A percentile compares a stretch with the other conserved stretches of the same genome.
phyloP scores from a whole-genome alignment of 768 basidiomycete genomes.

The Chalciporus piperatus region DNA sequence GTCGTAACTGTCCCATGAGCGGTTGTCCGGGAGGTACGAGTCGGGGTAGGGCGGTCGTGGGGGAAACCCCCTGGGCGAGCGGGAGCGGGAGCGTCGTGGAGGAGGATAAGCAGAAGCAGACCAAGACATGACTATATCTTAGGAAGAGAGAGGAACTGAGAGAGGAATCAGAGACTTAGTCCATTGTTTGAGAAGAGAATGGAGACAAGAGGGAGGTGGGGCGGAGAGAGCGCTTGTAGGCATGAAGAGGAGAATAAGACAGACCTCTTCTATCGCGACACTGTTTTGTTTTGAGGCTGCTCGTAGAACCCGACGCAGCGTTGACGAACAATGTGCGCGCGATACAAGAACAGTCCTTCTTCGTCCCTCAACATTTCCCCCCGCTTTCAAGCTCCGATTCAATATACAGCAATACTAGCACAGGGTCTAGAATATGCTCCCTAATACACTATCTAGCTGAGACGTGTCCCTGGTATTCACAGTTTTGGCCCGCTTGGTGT shows the following conservation, averaged over 20 bases:
- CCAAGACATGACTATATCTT: slow-evolving; percentile 67
- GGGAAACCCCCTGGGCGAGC: slow-evolving; percentile 62
- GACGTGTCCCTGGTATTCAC: slow-evolving; percentile 1
- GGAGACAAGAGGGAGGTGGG: slow-evolving; percentile 58
- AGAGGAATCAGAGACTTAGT: slow-evolving; percentile 45
- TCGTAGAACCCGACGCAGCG: slow-evolving; percentile 35
- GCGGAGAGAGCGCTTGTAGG: slow-evolving; percentile 66
- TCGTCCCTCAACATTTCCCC: slow-evolving; percentile 16
- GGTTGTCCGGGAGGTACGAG: slow-evolving; percentile 55
- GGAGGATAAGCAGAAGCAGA: slow-evolving; percentile 67
- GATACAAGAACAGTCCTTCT: slow-evolving; percentile 41
- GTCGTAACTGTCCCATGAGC: slow-evolving; percentile 73
- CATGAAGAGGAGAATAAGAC: slow-evolving; percentile 76
- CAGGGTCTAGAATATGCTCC: slow-evolving; percentile 54
- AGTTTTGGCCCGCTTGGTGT: slow-evolving; percentile 1
- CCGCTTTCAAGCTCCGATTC: slow-evolving; percentile 20
- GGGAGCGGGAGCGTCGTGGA: slow-evolving; percentile 78
- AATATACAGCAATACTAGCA: slow-evolving; percentile 13
- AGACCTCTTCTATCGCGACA: slow-evolving; percentile 78
- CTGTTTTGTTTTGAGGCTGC: slow-evolving; percentile 36
- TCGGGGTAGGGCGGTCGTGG: slow-evolving; percentile 58
- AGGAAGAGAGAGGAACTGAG: slow-evolving; percentile 38
- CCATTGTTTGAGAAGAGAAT: slow-evolving; percentile 43
- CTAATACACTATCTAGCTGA: slow-evolving; percentile 44
- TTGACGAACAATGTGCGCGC: slow-evolving; percentile 55